Evolutionary conservation across 768 basidiomycete genomes (phyloP), one percentile per base, ranked within the genome.

Genomic region (Flagelloscypha sp.): DNA sequence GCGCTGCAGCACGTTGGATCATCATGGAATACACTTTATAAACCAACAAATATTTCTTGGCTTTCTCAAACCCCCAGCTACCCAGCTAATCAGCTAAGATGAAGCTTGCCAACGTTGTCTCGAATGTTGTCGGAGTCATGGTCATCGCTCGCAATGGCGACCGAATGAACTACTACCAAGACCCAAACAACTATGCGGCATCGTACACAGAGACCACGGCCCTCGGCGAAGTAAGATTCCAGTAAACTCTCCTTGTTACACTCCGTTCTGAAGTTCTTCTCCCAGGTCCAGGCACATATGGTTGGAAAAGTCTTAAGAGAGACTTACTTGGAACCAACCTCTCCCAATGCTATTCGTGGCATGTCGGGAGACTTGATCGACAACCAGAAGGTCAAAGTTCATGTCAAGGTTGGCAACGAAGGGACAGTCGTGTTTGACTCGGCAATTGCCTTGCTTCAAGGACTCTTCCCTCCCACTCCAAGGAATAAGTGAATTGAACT

Each of bases 401-500:
- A 76, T 43, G 84, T 82, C 55, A 89, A 90, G 62, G 79, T 78
- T 35, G 85, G 86, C 30, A 79, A 78, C 33, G 87, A 92, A 53
- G 86, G 87, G 30, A 66, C 76, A n/a, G 79, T 84, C 34, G 85
- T 89, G 46, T 84, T 86, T 57, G 86, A 90, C 66, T 83, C 82
- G 5, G 79, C 85, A 21, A 80, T 83, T 35, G 86, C 88, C 20
- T 65, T 88, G 35, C 72, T 88, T 27, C 89, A 92, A 58, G 86
- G 87, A 27, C 66, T 90, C 32, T 88, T 79, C 70, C 87, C 87
- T 16, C 85, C 87, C n/a, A 82, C 71, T 52, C 59, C 65, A 7
- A 65, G 71, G 24, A 83, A 84, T 60, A 77, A 72, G n/a, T n/a
- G n/a, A n/a, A n/a, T n/a, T n/a, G n/a, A n/a, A n/a, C n/a, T n/a